Evolutionary conservation across 306 rosid species (phyloP), one percentile per base, ranked within the genome.

Genomic region (Castanospermum australe): DNA sequence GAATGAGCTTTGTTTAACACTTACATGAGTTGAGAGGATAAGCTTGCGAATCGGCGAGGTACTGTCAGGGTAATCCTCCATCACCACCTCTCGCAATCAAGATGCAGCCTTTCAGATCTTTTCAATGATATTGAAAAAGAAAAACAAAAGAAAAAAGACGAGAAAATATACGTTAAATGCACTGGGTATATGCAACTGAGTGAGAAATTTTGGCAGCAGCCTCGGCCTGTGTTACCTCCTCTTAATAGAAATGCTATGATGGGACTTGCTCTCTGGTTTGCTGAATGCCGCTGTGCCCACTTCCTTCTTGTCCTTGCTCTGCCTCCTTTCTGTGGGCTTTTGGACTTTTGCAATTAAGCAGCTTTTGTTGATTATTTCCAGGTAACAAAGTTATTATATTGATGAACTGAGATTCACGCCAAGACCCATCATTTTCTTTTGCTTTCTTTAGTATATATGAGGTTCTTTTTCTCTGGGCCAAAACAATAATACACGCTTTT

Each of bases 41-140:
- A 90, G 92, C 86, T 87, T 88, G 66, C 75, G 82, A 85, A 88
- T 88, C 86, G 44, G 77, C 54, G 77, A 79, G 59, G 82, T 83
- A 81, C 86, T 51, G 60, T 42, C 68, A 21, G 30, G 32, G 88
- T 87, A 84, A 87, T 85, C 33, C 60, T 75, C 65, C 79, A 38
- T 62, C 74, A 64, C 87, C 87, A 89, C 83, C 84, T 82, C 80
- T 85, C 78, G 81, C 89, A 70, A 85, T 88, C 86, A 85, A 76
- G 48, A 38, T 9, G 82, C 84, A 78, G 67, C 73, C 83, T 86
- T 90, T 80, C 67, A 57, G 21, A 17, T 33, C 33, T 67, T 48
- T 36, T 32, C 4, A 24, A 51, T 50, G 48, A 76, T 69, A 17
- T 36, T 24, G 20, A 67, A 54, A 69, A 60, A 52, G 8, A 33